Percentiles rank a stretch among this genome's conserved stretches.
phyloP scores from a whole-genome alignment of 176 grass and related monocot species.

The Juncus effusus region DNA sequence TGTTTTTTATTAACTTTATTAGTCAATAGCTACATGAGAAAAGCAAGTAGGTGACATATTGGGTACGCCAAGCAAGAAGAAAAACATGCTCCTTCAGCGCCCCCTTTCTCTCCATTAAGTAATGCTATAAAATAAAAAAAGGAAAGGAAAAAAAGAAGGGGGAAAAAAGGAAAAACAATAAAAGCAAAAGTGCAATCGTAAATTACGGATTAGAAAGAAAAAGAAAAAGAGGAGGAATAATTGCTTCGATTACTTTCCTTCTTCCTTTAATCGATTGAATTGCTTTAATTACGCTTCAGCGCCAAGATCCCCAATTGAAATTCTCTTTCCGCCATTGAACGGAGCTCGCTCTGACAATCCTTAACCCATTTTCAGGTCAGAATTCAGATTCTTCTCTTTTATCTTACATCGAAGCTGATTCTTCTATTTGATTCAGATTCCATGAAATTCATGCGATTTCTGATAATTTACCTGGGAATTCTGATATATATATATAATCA shows the following conservation, averaged over 20 bases:
- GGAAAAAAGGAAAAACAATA: slow-evolving; percentile 3
- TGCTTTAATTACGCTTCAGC: slow-evolving; percentile 22
- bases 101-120: not conserved
- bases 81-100: slow-evolving; percentile 12
- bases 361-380: slow-evolving; percentile 8
- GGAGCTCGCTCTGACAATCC: not conserved
- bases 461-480: slow-evolving; percentile 1
- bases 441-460: not conserved
- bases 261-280: slow-evolving; percentile 20
- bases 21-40: too few relatives aligned
- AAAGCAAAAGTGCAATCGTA: not conserved
- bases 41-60: not conserved
- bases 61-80: slow-evolving; percentile 7
- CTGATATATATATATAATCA: slow-evolving; percentile 15
- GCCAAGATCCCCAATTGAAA: slow-evolving; percentile 14
- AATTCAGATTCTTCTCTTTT: not conserved
- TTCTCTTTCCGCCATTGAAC: not conserved
- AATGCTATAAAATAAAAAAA: not conserved
- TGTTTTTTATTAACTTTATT: too few relatives aligned
- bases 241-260: slow-evolving; percentile 26
- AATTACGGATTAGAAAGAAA: slow-evolving; percentile 24
- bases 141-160: not conserved
- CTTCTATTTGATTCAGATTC: not conserved
- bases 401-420: not conserved
- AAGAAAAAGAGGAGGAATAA: slow-evolving; percentile 28